Base-by-base conservation (phyloP, 495 filamentous ascomycete genomes). In the Lasiosphaeria miniovina region DNA sequence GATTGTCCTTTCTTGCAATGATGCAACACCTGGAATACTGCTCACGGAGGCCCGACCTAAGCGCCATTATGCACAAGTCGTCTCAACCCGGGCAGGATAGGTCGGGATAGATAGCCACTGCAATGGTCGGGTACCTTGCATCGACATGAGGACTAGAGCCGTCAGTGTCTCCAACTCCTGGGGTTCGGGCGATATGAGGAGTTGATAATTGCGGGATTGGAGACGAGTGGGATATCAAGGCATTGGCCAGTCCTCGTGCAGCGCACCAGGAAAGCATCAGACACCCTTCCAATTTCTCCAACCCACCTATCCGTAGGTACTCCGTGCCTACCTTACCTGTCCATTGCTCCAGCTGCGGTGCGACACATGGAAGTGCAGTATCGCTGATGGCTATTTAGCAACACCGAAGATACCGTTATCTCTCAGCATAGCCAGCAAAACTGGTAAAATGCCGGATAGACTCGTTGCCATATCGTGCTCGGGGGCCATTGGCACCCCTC, bases 361-460 rank as follows among this genome's bases (percentile, higher is more conserved):
- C 69, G 58, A 70, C 63, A 58, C 60, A 59, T 49, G 35, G 45
- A 41, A 49, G 56, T 17, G 31, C 24, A 54, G 59, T 58, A 68
- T 66, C 45, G 56, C 71, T 71, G 64, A 69, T 69, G 68, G 68
- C 65, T 65, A 65, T 68, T 58, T 65, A 53, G 57, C 38, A 57
- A 59, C 54, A 45, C 46, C 59, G 52, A 58, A 40, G 59, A 60
- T 60, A 55, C 55, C 58, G 62, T 54, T 60, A 58, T 64, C 53
- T 57, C 54, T 65, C 57, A 63, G 54, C 51, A 71, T 62, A 65
- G 64, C 71, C 72, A 71, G 61, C 61, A 65, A 24, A 66, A 60
- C 66, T 69, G 72, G 68, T 66, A 76, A 74, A 75, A 71, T 73
- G 66, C 67, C 63, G 69, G 65, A 59, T 70, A 64, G 68, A 59